Evolutionary conservation across 1,139 yeast genomes (phyloP).

Genomic region (Nadsonia commutata): DNA sequence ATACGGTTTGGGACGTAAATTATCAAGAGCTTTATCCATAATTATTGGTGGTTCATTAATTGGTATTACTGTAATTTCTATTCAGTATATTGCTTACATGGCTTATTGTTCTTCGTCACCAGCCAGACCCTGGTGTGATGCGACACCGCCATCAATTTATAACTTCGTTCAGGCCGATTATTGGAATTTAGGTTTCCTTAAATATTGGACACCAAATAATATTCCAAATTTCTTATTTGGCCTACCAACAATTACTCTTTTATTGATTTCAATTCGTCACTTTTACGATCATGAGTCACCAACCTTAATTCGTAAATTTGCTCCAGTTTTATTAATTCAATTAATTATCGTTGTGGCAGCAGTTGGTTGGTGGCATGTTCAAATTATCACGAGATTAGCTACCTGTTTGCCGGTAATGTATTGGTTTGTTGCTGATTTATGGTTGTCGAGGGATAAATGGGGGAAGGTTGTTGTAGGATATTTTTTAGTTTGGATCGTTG

Average conservation of each 20-base stretch:
- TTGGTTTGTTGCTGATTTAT: slow-evolving; percentile 48
- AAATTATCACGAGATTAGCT: slow-evolving; percentile 65
- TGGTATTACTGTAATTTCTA: slow-evolving; percentile 30
- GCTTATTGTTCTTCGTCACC: slow-evolving; percentile 64
- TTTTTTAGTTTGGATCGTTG: slow-evolving; percentile 23
- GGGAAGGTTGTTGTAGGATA: slow-evolving; percentile 16
- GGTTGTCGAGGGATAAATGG: slow-evolving; percentile 9
- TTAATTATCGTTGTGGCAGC: slow-evolving; percentile 35
- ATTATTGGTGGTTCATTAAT: slow-evolving; percentile 43
- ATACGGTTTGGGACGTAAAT: neutral
- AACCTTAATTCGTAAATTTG: neutral
- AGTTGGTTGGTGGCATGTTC: slow-evolving; percentile 62
- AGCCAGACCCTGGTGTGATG: slow-evolving; percentile 63
- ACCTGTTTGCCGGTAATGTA: slow-evolving; percentile 61
- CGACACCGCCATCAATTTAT: slow-evolving; percentile 44
- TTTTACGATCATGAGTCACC: neutral
- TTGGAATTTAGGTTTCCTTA: slow-evolving; percentile 74
- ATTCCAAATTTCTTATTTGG: slow-evolving; percentile 77
- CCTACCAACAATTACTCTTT: slow-evolving; percentile 42
- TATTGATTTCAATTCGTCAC: slow-evolving; percentile 20
- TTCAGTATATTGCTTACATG: slow-evolving; percentile 40
- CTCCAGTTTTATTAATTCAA: slow-evolving; percentile 19
- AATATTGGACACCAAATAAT: slow-evolving; percentile 70
- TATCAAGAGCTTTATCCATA: slow-evolving; percentile 4
- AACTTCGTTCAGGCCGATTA: slow-evolving; percentile 65